Conservation (phyloP, 148 eudicot genomes). For the Fagopyrum homotropicum region DNA sequence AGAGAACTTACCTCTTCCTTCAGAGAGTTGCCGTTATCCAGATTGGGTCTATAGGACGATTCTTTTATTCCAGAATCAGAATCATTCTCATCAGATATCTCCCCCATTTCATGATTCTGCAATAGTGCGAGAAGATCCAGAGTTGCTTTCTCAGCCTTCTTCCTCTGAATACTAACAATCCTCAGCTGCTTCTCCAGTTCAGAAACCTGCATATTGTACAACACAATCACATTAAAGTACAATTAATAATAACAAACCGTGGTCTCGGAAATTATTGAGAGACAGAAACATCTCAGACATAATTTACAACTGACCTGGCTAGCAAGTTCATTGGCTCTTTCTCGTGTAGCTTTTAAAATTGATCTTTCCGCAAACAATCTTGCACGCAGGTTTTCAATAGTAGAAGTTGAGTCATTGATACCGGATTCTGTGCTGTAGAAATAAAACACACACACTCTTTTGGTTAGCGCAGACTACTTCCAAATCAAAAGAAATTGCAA, state of each 20-base stretch:
- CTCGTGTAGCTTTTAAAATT: slow-evolving; percentile 65
- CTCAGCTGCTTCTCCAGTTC: slow-evolving; percentile 83
- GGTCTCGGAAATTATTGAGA: not conserved
- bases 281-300: not conserved
- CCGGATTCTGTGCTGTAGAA: slow-evolving; percentile 31
- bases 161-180: slow-evolving; percentile 60
- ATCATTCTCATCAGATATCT: slow-evolving; percentile 52
- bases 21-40: slow-evolving; percentile 19
- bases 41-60: slow-evolving; percentile 32
- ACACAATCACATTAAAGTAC: slow-evolving; percentile 7
- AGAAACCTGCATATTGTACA: slow-evolving; percentile 36
- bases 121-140: slow-evolving; percentile 59
- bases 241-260: not conserved
- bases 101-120: slow-evolving; percentile 53
- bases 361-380: slow-evolving; percentile 74
- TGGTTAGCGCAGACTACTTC: not conserved
- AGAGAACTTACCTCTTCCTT: slow-evolving; percentile 30
- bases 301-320: slow-evolving; percentile 49
- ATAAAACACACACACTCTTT: not conserved
- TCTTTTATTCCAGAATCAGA: slow-evolving; percentile 39
- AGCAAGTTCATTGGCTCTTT: slow-evolving; percentile 82
- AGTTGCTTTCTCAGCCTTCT: slow-evolving; percentile 82
- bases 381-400: slow-evolving; percentile 80
- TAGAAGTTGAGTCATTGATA: slow-evolving; percentile 41
- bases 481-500: too few relatives aligned